Percentiles rank a stretch among this genome's conserved stretches.
phyloP scores from a whole-genome alignment of 805 yeast genomes.

The Teunomyces pallodes region DNA sequence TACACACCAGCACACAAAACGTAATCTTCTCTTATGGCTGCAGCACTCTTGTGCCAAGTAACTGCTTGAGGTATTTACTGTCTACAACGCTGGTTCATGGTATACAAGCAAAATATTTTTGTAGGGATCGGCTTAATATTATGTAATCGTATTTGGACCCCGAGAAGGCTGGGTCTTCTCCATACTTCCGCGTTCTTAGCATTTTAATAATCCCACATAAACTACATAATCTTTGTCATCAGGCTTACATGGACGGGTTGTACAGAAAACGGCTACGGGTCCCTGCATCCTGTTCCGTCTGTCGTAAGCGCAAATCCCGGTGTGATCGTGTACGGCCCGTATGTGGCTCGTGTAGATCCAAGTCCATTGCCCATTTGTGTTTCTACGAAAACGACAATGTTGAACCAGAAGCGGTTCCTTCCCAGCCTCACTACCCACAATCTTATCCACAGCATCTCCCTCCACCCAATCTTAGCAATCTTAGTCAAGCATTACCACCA shows the following conservation, averaged over 20 bases:
- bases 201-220: not conserved
- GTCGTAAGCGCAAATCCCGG: constrained; percentile 41
- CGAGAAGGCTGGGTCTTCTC: not conserved
- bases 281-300: constrained; percentile 45
- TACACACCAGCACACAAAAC: not conserved
- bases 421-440: not conserved
- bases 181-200: not conserved
- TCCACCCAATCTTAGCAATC: not conserved
- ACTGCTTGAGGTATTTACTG: not conserved
- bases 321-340: constrained; percentile 43
- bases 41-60: not conserved
- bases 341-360: constrained; percentile 42
- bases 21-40: not conserved
- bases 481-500: not conserved
- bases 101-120: not conserved
- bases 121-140: not conserved
- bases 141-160: not conserved
- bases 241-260: constrained; percentile 19
- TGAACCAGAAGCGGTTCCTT: not conserved
- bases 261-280: constrained; percentile 36
- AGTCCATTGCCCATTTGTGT: constrained; percentile 43
- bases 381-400: constrained; percentile 28
- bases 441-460: not conserved
- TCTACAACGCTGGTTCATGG: not conserved
- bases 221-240: not conserved